Base-by-base conservation (phyloP, 192 early-diverging fungal species). In the Rhizophagus clarus region DNA sequence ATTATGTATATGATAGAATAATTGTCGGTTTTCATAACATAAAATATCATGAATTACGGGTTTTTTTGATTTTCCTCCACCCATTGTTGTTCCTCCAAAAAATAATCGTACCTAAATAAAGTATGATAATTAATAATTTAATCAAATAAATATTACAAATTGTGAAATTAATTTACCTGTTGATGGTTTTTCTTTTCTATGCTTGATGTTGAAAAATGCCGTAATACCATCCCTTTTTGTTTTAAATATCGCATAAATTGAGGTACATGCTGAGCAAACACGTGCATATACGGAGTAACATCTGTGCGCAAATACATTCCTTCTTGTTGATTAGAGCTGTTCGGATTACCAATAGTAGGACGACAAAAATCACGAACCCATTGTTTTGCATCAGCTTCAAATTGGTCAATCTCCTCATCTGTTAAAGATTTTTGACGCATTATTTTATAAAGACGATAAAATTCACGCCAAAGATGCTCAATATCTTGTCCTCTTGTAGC, bases 281-380 rank as follows among this genome's bases (percentile, higher is more conserved):
- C 68, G 45, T 70, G 68, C 68, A 70, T 70, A 70, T 70, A 70
- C 24, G 68, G 68, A 22, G 17, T 70, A 22, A 70, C 34, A 70
- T 70, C 68, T 22, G 32, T 22, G 7, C 15, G 14, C 22, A n/a
- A 22, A 70, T 70, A 70, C 20, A 70, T 29, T 17, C 64, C 64
- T 31, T 67, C 10, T 67, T 67, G 64, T 37, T 31, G 8, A 31
- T 31, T 37, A 15, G 26, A 0, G 15, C 64, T 17, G 37, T 67
- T 67, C 31, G 5, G 15, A 31, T 15, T 29, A 31, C 31, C 31
- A 29, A 11, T 29, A 29, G 12, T 29, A 29, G 24, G 24, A 29
- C 17, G 34, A 42, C 34, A 20, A 42, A 70, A 70, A 20, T 37
- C 37, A 40, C 40, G 32, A 70, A 70, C n/a, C 68, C 68, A 70